phyloP scores from a whole-genome alignment of 495 filamentous ascomycete genomes.

The Daldinia concentrica region DNA sequence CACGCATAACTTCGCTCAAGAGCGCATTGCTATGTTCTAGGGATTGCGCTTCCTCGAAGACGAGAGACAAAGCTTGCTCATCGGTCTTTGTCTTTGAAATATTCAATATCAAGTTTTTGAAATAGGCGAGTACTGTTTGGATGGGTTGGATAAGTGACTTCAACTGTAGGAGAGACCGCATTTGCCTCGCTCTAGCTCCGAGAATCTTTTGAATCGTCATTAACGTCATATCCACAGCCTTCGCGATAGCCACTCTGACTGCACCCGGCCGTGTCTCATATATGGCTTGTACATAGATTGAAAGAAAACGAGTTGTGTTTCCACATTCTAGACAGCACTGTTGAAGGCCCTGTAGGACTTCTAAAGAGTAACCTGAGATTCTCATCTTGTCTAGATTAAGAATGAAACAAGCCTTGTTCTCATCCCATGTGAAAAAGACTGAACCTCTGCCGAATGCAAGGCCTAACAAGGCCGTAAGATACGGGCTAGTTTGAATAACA shows the following conservation, averaged over 20 bases:
- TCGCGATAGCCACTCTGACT: conserved; percentile 68
- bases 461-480: conserved; percentile 70
- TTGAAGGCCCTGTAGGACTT: conserved; percentile 65
- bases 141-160: conserved; percentile 71
- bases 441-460: conserved; percentile 86
- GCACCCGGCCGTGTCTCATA: conserved; percentile 57
- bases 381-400: conserved; percentile 64
- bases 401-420: conserved; percentile 64
- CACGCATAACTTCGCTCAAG: conserved; percentile 69
- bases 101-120: conserved; percentile 67
- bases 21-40: conserved; percentile 70
- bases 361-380: conserved; percentile 73
- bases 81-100: conserved; percentile 66
- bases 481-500: conserved; percentile 56
- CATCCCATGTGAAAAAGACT: conserved; percentile 76
- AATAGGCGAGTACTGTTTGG: conserved; percentile 67
- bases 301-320: conserved; percentile 63
- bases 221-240: conserved; percentile 64
- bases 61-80: conserved; percentile 71
- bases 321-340: conserved; percentile 67
- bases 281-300: conserved; percentile 60
- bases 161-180: conserved; percentile 72
- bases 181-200: conserved; percentile 50
- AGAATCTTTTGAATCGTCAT: conserved; percentile 65
- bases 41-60: conserved; percentile 70